Percentiles rank a stretch among this genome's conserved stretches.
Evolutionary conservation across 495 filamentous ascomycete species (phyloP).

Genomic region (Bathelium albidoporum): DNA sequence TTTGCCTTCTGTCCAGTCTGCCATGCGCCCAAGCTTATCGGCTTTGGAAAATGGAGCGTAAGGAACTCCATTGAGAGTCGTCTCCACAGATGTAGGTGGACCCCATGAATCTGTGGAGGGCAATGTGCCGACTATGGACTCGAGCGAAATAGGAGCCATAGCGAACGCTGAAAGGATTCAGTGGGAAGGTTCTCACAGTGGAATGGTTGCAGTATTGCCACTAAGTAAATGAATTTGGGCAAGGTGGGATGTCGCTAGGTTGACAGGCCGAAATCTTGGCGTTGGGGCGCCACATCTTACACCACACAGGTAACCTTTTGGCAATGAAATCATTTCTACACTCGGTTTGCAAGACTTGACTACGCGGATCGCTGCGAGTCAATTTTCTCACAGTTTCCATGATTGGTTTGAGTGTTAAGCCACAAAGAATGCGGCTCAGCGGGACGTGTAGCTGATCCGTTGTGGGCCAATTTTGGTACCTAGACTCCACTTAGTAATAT

Average conservation of each 20-base stretch:
- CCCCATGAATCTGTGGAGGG: slow-evolving; percentile 72
- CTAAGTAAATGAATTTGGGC: not conserved
- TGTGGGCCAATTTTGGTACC: too few species aligned
- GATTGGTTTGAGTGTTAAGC: too few species aligned
- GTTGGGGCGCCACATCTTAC: not conserved
- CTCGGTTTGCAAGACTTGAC: too few species aligned
- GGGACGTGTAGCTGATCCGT: too few species aligned
- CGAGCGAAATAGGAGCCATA: slow-evolving; percentile 49
- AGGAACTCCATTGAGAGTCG: slow-evolving; percentile 83
- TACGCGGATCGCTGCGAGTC: too few species aligned
- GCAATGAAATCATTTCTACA: too few species aligned
- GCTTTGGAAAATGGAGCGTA: slow-evolving; percentile 97
- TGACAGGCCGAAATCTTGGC: not conserved
- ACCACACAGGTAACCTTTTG: too few species aligned
- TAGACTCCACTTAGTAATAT: too few species aligned
- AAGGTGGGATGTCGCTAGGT: not conserved
- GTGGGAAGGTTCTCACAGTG: slow-evolving; percentile 10
- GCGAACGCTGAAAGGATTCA: slow-evolving; percentile 8
- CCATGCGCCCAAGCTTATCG: slow-evolving; percentile 98
- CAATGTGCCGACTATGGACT: slow-evolving; percentile 49
- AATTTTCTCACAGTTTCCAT: too few species aligned
- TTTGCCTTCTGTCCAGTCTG: slow-evolving; percentile 94
- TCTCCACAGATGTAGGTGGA: slow-evolving; percentile 67
- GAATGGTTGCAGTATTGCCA: slow-evolving; percentile 7
- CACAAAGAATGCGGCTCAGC: too few species aligned